These are phyloP conservation scores for Asterophora lycoperdoides DNA, from an alignment of 768 basidiomycete genomes.

Conservation along the genomic window DNA sequence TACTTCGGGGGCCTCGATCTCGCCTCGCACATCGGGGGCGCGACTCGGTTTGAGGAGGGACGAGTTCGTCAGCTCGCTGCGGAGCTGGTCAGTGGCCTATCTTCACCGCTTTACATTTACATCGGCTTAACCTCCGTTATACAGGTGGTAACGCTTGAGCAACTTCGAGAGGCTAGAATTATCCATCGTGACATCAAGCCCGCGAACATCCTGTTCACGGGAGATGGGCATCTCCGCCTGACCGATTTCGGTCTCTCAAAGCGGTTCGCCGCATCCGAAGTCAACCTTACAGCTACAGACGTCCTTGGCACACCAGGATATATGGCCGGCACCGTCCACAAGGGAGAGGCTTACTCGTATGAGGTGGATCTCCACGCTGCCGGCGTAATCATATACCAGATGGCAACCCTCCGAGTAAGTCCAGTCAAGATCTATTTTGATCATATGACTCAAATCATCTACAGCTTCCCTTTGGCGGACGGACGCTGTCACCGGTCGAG, in stretches of 20 bases:
- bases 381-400: slow-evolving; percentile 10
- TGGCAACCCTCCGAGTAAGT: slow-evolving; percentile 9
- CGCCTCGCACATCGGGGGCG: neutral
- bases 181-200: slow-evolving; percentile 15
- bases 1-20: slow-evolving; percentile 7
- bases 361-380: slow-evolving; percentile 10
- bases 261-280: neutral
- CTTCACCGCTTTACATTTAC: neutral
- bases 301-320: slow-evolving; percentile 9
- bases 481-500: neutral
- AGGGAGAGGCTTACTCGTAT: slow-evolving; percentile 4
- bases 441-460: neutral
- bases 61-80: neutral
- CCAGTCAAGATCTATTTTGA: neutral
- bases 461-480: slow-evolving; percentile 12
- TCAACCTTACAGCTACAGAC: slow-evolving; percentile 1
- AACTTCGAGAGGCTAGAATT: slow-evolving; percentile 1
- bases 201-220: slow-evolving; percentile 6
- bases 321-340: slow-evolving; percentile 7
- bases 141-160: slow-evolving; percentile 37
- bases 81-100: slow-evolving; percentile 5
- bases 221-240: slow-evolving; percentile 10
- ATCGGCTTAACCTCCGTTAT: neutral
- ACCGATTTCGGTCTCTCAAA: slow-evolving; percentile 10
- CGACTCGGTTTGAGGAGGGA: neutral